Base-by-base conservation (phyloP, 2,329 filamentous ascomycete species). In the Endothia cerciana region DNA sequence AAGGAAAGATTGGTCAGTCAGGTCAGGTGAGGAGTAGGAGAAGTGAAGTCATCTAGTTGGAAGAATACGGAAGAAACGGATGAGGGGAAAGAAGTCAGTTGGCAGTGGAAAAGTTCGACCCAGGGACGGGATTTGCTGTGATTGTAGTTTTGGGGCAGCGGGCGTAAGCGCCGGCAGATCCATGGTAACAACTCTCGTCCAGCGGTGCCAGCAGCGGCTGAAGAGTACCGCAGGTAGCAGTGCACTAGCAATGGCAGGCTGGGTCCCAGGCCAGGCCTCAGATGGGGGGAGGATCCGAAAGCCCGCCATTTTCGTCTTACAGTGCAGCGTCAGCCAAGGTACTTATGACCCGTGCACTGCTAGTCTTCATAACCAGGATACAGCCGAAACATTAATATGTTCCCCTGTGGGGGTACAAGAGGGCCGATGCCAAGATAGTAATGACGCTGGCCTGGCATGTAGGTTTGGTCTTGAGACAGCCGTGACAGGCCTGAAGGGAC, bases 291-390 rank as follows among this genome's bases (percentile, higher is more conserved):
- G 33, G 33, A 5, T 1, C 33, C 33, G 33, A 28, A 11, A 36
- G 51, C 51, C 51, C 51, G 51, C 51, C 51, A 36, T 19, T 30
- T 36, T n/a, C 28, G 28, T 55, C 30, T 36, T 55, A 25, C 25
- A 51, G 47, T 36, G 30, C 51, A 55, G 51, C 51, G 22, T 33
- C 56, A 38, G 33, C 25, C 33, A 19, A 45, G 19, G 56, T 59
- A 59, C 13, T 19, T 22, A 4, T 43, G 56, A 25, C 56, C 36
- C 40, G 40, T 59, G 56, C 56, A 19, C n/a, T 59, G 56, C 38
- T 59, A 59, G 40, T 17, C 2, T 2, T 25, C 22, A 51, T 11
- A n/a, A 10, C 3, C 22, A 25, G 47, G 25, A 5, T 2, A 11
- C 6, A 22, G 22, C 47, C 7, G 22, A 13, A 6, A 11, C 13